Conservation (phyloP, 2,329 filamentous ascomycete genomes). For the Aspergillus sojae region DNA sequence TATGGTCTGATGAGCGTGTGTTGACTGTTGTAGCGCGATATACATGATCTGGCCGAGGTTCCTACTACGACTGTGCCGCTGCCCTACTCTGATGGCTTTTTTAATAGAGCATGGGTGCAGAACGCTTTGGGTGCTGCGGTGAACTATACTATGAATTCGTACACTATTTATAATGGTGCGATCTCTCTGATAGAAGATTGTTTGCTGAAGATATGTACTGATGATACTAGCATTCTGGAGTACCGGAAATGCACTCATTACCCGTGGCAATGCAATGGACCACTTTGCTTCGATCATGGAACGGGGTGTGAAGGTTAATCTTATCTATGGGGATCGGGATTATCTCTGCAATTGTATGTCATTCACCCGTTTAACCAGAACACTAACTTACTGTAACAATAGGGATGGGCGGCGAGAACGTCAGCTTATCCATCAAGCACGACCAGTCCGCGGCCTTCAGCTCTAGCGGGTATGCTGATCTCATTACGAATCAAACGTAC, state of each 20-base stretch:
- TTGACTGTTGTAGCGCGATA: background rate
- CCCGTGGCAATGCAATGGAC: slow-evolving; percentile 4
- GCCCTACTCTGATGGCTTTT: background rate
- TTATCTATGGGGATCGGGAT: slow-evolving; percentile 9
- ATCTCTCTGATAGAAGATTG: too few relatives aligned
- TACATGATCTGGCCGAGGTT: background rate
- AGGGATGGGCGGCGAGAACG: slow-evolving; percentile 7
- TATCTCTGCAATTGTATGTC: slow-evolving; percentile 11
- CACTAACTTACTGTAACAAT: too few relatives aligned
- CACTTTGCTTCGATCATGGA: slow-evolving; percentile 8
- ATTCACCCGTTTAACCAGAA: too few relatives aligned
- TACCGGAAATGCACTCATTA: slow-evolving; percentile 9
- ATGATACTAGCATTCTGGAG: background rate
- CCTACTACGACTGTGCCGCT: background rate
- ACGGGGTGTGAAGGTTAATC: slow-evolving; percentile 3
- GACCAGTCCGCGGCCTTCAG: background rate
- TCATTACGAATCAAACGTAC: background rate
- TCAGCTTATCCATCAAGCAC: slow-evolving; percentile 10
- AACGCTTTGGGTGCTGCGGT: background rate
- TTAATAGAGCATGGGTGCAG: background rate
- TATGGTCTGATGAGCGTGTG: background rate
- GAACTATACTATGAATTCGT: background rate
- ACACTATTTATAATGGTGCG: background rate
- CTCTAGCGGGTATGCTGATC: slow-evolving; percentile 1
- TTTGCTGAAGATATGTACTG: background rate